A percentile compares a stretch with the other conserved stretches of the same genome.
phyloP scores from a whole-genome alignment of 2,329 filamentous ascomycete species.

The Calonectria montana region DNA sequence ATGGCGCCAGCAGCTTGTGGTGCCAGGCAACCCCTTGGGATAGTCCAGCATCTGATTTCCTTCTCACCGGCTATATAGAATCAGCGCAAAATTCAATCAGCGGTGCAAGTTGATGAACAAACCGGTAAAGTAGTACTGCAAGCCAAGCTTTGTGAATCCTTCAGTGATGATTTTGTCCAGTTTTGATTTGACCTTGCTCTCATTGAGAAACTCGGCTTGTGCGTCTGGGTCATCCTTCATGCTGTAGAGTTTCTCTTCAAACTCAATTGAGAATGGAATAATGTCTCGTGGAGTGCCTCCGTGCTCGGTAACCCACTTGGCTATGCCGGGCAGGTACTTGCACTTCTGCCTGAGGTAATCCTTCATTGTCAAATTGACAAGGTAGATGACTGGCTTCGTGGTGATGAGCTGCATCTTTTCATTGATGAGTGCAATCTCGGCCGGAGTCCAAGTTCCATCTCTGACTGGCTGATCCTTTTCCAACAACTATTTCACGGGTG shows the following conservation, averaged over 20 bases:
- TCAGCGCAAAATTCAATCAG: conserved; percentile 11
- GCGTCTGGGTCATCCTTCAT: conserved; percentile 51
- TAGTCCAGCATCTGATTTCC: conserved; percentile 58
- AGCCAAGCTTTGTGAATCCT: conserved; percentile 56
- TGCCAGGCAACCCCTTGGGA: conserved; percentile 51
- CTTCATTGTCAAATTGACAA: conserved; percentile 60
- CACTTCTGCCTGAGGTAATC: conserved; percentile 59
- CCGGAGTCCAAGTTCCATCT: conserved; percentile 56
- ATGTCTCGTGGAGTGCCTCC: conserved; percentile 54
- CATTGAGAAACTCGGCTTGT: conserved; percentile 50
- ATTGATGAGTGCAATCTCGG: conserved; percentile 58
- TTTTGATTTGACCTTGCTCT: conserved; percentile 55
- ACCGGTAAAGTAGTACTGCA: conserved; percentile 59
- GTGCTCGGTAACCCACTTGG: conserved; percentile 58
- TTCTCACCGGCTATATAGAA: conserved; percentile 53
- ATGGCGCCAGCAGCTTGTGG: conserved; percentile 56
- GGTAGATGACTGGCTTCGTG: conserved; percentile 58
- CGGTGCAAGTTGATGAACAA: not conserved
- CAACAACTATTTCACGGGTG: conserved; percentile 43
- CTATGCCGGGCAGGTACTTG: conserved; percentile 58
- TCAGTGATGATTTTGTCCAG: conserved; percentile 57
- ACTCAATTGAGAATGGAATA: conserved; percentile 58
- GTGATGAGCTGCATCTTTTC: conserved; percentile 59
- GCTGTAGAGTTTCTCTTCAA: conserved; percentile 56
- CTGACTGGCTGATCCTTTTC: conserved; percentile 55